phyloP scores from a whole-genome alignment of 306 rosid species.

The Begonia fuchsioides region DNA sequence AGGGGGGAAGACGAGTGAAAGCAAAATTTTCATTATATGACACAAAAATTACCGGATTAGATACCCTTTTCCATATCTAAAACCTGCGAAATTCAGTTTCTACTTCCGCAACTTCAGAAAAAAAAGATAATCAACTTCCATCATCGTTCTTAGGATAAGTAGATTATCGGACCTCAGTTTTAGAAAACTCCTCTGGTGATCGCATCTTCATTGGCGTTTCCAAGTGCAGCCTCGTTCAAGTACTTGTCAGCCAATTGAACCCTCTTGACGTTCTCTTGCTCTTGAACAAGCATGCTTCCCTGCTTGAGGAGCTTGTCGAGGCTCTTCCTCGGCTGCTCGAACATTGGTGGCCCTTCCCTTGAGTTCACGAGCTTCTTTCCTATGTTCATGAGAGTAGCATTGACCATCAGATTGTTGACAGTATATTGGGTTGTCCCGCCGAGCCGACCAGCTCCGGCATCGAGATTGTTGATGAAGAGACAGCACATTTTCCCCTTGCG shows the following conservation, averaged over 20 bases:
- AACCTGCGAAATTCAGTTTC: neutral
- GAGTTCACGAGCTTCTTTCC: slow-evolving; percentile 48
- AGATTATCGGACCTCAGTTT: slow-evolving; percentile 35
- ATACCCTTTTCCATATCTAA: neutral
- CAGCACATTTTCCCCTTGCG: slow-evolving; percentile 84
- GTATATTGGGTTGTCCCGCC: slow-evolving; percentile 99
- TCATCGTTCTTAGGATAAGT: slow-evolving; percentile 79
- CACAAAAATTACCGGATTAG: neutral
- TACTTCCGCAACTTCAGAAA: slow-evolving; percentile 19
- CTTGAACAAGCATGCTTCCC: slow-evolving; percentile 38
- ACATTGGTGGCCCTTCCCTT: slow-evolving; percentile 26
- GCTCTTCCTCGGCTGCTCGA: slow-evolving; percentile 37
- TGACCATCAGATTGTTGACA: slow-evolving; percentile 96
- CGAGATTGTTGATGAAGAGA: slow-evolving; percentile 91
- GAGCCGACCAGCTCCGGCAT: slow-evolving; percentile 90
- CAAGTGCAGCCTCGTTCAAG: slow-evolving; percentile 40
- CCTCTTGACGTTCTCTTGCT: too few species aligned
- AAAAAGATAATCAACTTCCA: slow-evolving; percentile 50
- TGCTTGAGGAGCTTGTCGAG: slow-evolving; percentile 34
- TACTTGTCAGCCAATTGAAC: too few species aligned
- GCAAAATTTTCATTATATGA: neutral
- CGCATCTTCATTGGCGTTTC: slow-evolving; percentile 33
- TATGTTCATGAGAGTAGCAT: slow-evolving; percentile 97
- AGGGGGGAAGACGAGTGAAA: neutral
- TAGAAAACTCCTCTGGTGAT: slow-evolving; percentile 24